Conservation (phyloP, 805 yeast species). For the Kluyveromyces starmeri region DNA sequence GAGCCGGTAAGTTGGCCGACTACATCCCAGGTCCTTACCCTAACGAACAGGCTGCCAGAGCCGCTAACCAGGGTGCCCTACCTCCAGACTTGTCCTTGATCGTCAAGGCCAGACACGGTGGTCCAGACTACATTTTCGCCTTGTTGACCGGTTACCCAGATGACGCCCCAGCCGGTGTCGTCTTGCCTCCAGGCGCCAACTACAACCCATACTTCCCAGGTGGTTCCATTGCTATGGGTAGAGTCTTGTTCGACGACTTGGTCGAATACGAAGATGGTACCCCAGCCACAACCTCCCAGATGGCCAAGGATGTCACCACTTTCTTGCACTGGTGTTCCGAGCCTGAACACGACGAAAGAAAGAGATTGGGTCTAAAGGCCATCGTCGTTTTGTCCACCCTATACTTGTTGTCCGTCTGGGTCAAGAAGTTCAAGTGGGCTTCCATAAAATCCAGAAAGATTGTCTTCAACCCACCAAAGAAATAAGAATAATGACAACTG, state of each 20-base stretch:
- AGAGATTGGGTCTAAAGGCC: conserved; percentile 93
- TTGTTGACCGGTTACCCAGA: conserved; percentile 98
- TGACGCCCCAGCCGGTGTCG: conserved; percentile 96
- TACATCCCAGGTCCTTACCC: conserved; percentile 91
- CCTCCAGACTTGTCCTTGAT: conserved; percentile 97
- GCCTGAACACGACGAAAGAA: conserved; percentile 98
- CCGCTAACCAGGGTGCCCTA: conserved; percentile 97
- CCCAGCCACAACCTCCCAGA: conserved; percentile 95
- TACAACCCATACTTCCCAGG: conserved; percentile 99
- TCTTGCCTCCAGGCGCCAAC: conserved; percentile 86
- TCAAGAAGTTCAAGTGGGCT: conserved; percentile 97
- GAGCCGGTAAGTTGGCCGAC: conserved; percentile 97
- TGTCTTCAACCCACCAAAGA: conserved; percentile 86
- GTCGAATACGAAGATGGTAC: conserved; percentile 99
- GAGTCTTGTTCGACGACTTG: conserved; percentile 93
- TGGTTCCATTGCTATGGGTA: conserved; percentile 98
- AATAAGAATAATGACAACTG: conserved; percentile 28
- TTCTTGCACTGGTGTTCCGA: conserved; percentile 98
- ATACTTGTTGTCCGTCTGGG: conserved; percentile 78
- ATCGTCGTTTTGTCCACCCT: conserved; percentile 68
- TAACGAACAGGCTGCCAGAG: conserved; percentile 98
- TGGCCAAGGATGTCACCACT: conserved; percentile 96
- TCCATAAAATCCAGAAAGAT: conserved; percentile 91
- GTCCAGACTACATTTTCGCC: conserved; percentile 88
- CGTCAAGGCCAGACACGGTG: conserved; percentile 99